These are phyloP conservation scores for Linum lewisii DNA, from an alignment of 345 rosid genomes.

Conservation along the genomic window DNA sequence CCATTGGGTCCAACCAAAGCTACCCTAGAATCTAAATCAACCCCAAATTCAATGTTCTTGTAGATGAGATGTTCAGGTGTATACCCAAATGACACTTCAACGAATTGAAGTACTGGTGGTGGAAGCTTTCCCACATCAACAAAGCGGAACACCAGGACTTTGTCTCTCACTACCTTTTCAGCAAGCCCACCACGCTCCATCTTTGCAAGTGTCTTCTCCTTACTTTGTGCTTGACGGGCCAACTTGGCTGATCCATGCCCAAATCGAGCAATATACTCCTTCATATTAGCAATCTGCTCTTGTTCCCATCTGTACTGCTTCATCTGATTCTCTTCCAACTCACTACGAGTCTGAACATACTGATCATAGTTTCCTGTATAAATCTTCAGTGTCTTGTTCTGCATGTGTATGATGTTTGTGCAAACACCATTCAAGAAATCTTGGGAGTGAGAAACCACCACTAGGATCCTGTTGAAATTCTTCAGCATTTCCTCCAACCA, in stretches of 20 bases:
- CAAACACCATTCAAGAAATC: slow-evolving; percentile 97
- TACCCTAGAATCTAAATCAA: slow-evolving; percentile 86
- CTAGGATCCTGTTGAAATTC: slow-evolving; percentile 87
- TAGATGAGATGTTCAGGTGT: slow-evolving; percentile 74
- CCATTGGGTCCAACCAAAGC: slow-evolving; percentile 98
- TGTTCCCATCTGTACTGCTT: slow-evolving; percentile 99
- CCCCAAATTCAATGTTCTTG: slow-evolving; percentile 88
- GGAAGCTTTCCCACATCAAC: slow-evolving; percentile 95
- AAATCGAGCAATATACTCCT: slow-evolving; percentile 96
- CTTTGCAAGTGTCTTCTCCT: slow-evolving; percentile 95
- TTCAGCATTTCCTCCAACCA: slow-evolving; percentile 95
- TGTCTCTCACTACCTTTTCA: slow-evolving; percentile 66
- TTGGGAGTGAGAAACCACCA: slow-evolving; percentile 92
- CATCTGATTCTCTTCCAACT: slow-evolving; percentile 97
- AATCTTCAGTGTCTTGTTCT: slow-evolving; percentile 62
- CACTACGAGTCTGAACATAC: slow-evolving; percentile 91
- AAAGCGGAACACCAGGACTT: slow-evolving; percentile 79
- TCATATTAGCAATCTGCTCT: slow-evolving; percentile 95
- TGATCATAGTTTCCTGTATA: slow-evolving; percentile 93
- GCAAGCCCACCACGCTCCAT: slow-evolving; percentile 99
- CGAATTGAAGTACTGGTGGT: slow-evolving; percentile 97
- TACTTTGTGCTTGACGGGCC: slow-evolving; percentile 99
- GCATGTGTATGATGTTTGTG: slow-evolving; percentile 97
- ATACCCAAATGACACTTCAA: slow-evolving; percentile 87
- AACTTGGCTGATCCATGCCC: slow-evolving; percentile 99